These are phyloP conservation scores for Pugionium cornutum DNA, from an alignment of 345 rosid genomes.

Conservation along the genomic window DNA sequence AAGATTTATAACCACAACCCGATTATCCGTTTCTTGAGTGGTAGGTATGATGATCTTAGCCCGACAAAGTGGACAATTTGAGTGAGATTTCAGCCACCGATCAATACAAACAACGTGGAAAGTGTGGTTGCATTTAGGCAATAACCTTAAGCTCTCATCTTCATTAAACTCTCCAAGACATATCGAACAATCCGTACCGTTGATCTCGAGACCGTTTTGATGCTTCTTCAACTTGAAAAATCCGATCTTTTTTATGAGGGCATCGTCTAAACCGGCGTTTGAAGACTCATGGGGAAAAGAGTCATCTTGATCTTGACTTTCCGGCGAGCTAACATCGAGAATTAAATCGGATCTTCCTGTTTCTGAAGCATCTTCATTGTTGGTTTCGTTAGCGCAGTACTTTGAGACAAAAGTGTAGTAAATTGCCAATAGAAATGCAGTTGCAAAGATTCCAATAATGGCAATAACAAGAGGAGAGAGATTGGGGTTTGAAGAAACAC, in stretches of 20 bases:
- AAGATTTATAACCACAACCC: conserved; percentile 34
- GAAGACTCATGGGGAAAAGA: conserved; percentile 62
- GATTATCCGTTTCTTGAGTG: conserved; percentile 40
- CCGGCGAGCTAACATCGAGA: conserved; percentile 45
- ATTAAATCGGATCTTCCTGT: conserved; percentile 35
- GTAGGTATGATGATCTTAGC: conserved; percentile 51
- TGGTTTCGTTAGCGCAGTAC: conserved; percentile 47
- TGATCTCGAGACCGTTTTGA: conserved; percentile 44
- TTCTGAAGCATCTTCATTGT: conserved; percentile 35
- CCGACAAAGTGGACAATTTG: conserved; percentile 89
- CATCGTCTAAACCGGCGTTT: conserved; percentile 74
- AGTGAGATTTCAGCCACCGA: conserved; percentile 83
- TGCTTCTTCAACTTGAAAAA: conserved; percentile 58
- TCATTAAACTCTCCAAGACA: conserved; percentile 86
- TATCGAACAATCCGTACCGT: conserved; percentile 78
- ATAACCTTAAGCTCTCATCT: conserved; percentile 69
- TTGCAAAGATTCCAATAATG: conserved; percentile 68
- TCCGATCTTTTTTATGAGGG: conserved; percentile 68
- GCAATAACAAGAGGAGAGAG: conserved; percentile 86
- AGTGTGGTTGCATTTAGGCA: conserved; percentile 85
- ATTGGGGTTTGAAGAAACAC: conserved; percentile 47
- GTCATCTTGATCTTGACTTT: conserved; percentile 41
- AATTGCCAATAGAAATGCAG: conserved; percentile 74
- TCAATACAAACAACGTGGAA: conserved; percentile 88
- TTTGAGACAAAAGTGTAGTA: conserved; percentile 80